phyloP scores from a whole-genome alignment of 2,329 filamentous ascomycete genomes.

The Fusarium sp. region DNA sequence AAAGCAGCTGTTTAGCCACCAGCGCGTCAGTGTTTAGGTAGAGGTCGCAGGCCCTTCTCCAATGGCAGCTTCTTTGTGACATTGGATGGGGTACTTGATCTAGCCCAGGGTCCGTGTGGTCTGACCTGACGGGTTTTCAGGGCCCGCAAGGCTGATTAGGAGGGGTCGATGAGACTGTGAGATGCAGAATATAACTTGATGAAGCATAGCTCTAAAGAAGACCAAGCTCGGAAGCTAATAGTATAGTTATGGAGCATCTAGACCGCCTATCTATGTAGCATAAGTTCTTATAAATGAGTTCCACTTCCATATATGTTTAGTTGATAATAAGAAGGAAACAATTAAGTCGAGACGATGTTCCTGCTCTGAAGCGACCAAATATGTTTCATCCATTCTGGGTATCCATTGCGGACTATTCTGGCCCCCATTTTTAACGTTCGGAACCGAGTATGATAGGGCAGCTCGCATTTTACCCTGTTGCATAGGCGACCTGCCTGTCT shows the following conservation, averaged over 20 bases:
- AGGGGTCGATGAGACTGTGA: constrained; percentile 6
- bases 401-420: constrained; percentile 12
- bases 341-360: neutral
- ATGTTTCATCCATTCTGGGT: constrained; percentile 14
- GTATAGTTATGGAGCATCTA: neutral
- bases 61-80: constrained; percentile 32
- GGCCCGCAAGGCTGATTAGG: constrained; percentile 24
- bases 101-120: neutral
- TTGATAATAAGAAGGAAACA: neutral
- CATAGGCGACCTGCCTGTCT: neutral
- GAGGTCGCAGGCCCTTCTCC: neutral
- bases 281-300: neutral
- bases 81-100: neutral
- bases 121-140: neutral
- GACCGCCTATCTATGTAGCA: neutral
- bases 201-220: constrained; percentile 2
- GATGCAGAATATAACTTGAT: constrained; percentile 28
- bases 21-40: neutral
- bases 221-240: neutral
- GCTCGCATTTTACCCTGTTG: constrained; percentile 1
- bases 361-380: constrained; percentile 1
- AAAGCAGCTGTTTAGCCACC: constrained; percentile 2
- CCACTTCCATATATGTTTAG: neutral
- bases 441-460: neutral
- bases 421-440: constrained; percentile 1